Evolutionary conservation across 306 rosid genomes (phyloP).

Genomic region (apple (Malus domestica)): DNA sequence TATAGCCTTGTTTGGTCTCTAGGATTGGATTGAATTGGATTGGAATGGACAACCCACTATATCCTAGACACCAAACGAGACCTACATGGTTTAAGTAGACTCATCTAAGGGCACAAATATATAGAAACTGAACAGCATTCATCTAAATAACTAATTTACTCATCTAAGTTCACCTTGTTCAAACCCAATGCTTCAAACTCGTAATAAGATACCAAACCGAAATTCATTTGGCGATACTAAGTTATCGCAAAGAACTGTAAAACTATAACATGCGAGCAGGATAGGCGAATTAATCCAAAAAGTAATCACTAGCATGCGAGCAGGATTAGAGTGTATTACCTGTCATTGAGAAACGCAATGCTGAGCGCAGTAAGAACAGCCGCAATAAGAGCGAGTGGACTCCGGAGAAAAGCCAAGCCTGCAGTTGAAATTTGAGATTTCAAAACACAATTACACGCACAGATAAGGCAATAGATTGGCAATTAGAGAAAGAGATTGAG

Average conservation of each 20-base stretch:
- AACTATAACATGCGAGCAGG: not conserved
- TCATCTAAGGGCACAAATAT: not conserved
- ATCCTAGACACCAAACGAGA: not conserved
- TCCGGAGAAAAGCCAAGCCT: slow-evolving; percentile 85
- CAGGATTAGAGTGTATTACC: slow-evolving; percentile 31
- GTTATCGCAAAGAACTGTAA: too few relatives aligned
- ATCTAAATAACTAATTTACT: too few relatives aligned
- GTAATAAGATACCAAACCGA: too few relatives aligned
- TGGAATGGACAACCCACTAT: not conserved
- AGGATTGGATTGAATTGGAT: too few relatives aligned
- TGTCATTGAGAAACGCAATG: slow-evolving; percentile 91
- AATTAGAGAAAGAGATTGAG: not conserved
- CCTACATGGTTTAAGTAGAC: not conserved
- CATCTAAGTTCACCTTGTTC: too few relatives aligned
- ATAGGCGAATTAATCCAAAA: not conserved
- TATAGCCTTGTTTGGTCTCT: not conserved
- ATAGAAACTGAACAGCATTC: not conserved
- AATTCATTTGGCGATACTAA: too few relatives aligned
- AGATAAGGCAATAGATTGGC: not conserved
- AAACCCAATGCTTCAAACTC: too few relatives aligned
- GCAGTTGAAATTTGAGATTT: slow-evolving; percentile 22
- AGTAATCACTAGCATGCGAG: not conserved
- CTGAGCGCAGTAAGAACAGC: slow-evolving; percentile 80
- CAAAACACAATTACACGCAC: not conserved
- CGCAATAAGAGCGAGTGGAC: slow-evolving; percentile 75